A percentile compares a stretch with the other conserved stretches of the same genome.
Conservation (phyloP, 1,284 basidiomycete species). For the Apiotrichum sp. region DNA sequence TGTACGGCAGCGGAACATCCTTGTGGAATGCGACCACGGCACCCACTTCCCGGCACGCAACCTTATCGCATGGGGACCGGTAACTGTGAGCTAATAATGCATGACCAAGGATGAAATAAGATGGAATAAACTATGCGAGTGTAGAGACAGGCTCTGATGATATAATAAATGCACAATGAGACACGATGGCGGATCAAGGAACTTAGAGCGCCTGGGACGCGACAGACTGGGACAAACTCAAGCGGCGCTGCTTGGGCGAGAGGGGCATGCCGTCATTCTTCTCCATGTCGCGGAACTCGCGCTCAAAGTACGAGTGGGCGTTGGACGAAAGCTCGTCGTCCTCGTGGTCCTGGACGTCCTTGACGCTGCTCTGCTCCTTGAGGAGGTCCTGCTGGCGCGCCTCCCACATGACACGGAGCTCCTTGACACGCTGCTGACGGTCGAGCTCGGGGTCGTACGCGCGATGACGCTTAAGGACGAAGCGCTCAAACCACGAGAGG, state of each 20-base stretch:
- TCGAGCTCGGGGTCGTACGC: constrained; percentile 53
- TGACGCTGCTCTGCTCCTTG: constrained; percentile 18
- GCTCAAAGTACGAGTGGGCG: constrained; percentile 25
- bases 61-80: too few relatives aligned
- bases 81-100: too few relatives aligned
- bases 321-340: constrained; percentile 25
- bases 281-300: constrained; percentile 19
- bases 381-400: constrained; percentile 22
- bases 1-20: too few relatives aligned
- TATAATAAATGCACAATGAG: too few relatives aligned
- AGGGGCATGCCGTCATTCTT: constrained; percentile 4
- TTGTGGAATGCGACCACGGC: too few relatives aligned
- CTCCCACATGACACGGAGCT: constrained; percentile 50
- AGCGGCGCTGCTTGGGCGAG: not conserved
- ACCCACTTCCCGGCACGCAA: too few relatives aligned
- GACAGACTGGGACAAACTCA: not conserved
- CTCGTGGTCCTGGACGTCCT: constrained; percentile 24
- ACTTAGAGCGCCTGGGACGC: too few relatives aligned
- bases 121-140: too few relatives aligned
- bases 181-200: too few relatives aligned
- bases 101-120: too few relatives aligned
- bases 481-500: constrained; percentile 49
- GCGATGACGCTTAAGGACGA: constrained; percentile 50
- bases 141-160: too few relatives aligned
- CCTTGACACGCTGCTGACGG: constrained; percentile 48